phyloP scores from a whole-genome alignment of 179 eudicot genomes.

The Silene coronaria region DNA sequence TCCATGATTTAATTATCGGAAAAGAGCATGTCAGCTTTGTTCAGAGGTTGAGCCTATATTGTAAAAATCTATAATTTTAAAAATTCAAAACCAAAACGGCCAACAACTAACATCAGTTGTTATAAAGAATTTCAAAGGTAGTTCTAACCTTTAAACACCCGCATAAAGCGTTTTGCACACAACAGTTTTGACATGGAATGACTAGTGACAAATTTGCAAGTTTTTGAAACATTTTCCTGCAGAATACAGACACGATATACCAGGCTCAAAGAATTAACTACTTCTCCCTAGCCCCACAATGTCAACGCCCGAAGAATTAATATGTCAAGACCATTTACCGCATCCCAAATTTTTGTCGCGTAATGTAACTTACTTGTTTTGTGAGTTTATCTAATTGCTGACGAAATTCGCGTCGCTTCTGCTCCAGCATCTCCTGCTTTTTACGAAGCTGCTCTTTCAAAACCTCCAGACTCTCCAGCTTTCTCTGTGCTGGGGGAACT shows the following conservation, averaged over 20 bases:
- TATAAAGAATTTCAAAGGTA: background rate
- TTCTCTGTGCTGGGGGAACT: slow-evolving; percentile 52
- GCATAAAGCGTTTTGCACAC: background rate
- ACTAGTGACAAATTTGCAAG: background rate
- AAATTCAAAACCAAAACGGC: background rate
- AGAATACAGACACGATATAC: background rate
- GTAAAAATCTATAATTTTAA: background rate
- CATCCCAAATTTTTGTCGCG: background rate
- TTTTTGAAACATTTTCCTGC: background rate
- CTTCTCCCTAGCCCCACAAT: background rate
- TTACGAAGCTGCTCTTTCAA: slow-evolving; percentile 82
- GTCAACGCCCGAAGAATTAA: background rate
- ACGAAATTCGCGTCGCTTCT: slow-evolving; percentile 68
- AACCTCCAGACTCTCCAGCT: slow-evolving; percentile 60
- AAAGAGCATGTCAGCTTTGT: slow-evolving; percentile 6
- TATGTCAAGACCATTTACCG: background rate
- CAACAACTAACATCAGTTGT: background rate
- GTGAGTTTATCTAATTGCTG: slow-evolving; percentile 63
- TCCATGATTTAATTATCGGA: background rate
- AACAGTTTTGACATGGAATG: background rate
- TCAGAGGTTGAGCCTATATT: background rate
- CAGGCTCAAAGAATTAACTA: background rate
- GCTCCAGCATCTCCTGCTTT: slow-evolving; percentile 89
- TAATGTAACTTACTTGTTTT: slow-evolving; percentile 55
- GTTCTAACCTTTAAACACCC: background rate